phyloP scores from a whole-genome alignment of 1,139 yeast species.

The Blastobotrys elegans region DNA sequence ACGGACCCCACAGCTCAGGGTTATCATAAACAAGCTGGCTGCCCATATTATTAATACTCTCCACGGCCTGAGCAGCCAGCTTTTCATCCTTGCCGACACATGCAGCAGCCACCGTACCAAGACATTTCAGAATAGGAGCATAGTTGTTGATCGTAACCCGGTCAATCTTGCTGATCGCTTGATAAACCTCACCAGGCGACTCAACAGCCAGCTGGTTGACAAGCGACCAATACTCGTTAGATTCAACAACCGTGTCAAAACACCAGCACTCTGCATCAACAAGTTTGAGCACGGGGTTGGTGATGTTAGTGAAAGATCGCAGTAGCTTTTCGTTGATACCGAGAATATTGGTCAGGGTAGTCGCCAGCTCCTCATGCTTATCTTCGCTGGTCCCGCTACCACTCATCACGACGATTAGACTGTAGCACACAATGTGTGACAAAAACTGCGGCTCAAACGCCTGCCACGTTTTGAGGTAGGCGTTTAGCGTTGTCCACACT shows the following conservation, averaged over 20 bases:
- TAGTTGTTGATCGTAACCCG: not conserved
- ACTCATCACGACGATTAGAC: slow-evolving; percentile 32
- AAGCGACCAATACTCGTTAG: slow-evolving; percentile 7
- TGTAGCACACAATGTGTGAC: slow-evolving; percentile 26
- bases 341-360: slow-evolving; percentile 11
- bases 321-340: slow-evolving; percentile 17
- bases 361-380: slow-evolving; percentile 43
- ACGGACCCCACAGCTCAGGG: slow-evolving; percentile 23
- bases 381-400: slow-evolving; percentile 23
- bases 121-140: not conserved
- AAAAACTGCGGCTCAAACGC: slow-evolving; percentile 30
- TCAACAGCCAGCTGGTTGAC: not conserved
- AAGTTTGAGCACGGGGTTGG: slow-evolving; percentile 40
- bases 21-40: slow-evolving; percentile 10
- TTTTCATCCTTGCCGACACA: slow-evolving; percentile 31
- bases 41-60: slow-evolving; percentile 25
- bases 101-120: slow-evolving; percentile 27
- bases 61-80: slow-evolving; percentile 57
- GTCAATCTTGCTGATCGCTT: slow-evolving; percentile 18
- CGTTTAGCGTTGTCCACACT: slow-evolving; percentile 16
- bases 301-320: not conserved
- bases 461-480: slow-evolving; percentile 25
- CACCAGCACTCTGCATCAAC: slow-evolving; percentile 1
- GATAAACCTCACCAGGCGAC: slow-evolving; percentile 21
- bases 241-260: not conserved